Evolutionary conservation across 2,329 filamentous ascomycete species (phyloP).

Genomic region (Sordariomycetes sp.): DNA sequence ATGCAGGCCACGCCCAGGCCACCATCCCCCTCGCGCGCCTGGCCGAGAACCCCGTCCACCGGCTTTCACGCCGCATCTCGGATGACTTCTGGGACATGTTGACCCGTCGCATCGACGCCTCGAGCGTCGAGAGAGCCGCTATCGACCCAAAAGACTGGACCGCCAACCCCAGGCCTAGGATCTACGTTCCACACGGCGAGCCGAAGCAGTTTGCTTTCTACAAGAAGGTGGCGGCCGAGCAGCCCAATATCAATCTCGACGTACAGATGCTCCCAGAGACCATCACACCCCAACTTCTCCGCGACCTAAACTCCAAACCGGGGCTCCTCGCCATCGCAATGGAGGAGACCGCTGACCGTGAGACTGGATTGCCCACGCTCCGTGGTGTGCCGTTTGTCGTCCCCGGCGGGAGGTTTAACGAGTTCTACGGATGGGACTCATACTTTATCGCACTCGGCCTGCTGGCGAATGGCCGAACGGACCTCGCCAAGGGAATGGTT

Average conservation of each 20-base stretch:
- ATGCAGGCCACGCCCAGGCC: slow-evolving; percentile 79
- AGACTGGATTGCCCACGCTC: slow-evolving; percentile 56
- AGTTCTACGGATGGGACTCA: slow-evolving; percentile 97
- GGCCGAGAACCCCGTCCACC: slow-evolving; percentile 88
- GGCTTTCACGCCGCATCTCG: slow-evolving; percentile 73
- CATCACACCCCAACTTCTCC: slow-evolving; percentile 70
- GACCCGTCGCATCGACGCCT: slow-evolving; percentile 80
- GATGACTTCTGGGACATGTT: slow-evolving; percentile 88
- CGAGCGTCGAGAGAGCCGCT: slow-evolving; percentile 74
- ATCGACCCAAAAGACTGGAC: slow-evolving; percentile 95
- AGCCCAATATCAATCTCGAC: slow-evolving; percentile 76
- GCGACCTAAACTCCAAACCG: slow-evolving; percentile 74
- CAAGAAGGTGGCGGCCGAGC: slow-evolving; percentile 59
- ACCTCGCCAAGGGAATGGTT: slow-evolving; percentile 90
- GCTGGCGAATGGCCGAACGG: slow-evolving; percentile 69
- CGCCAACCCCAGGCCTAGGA: slow-evolving; percentile 71
- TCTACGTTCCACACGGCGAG: slow-evolving; percentile 76
- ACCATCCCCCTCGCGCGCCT: slow-evolving; percentile 82
- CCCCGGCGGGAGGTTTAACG: slow-evolving; percentile 93
- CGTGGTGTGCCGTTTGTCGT: slow-evolving; percentile 90
- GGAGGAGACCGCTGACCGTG: slow-evolving; percentile 57
- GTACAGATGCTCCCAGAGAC: slow-evolving; percentile 66
- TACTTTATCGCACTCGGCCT: slow-evolving; percentile 96
- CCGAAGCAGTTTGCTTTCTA: slow-evolving; percentile 90
- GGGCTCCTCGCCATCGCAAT: slow-evolving; percentile 84